Evolutionary conservation across 208 protist genomes (phyloP).

Genomic region (Angomonas ambiguus): DNA sequence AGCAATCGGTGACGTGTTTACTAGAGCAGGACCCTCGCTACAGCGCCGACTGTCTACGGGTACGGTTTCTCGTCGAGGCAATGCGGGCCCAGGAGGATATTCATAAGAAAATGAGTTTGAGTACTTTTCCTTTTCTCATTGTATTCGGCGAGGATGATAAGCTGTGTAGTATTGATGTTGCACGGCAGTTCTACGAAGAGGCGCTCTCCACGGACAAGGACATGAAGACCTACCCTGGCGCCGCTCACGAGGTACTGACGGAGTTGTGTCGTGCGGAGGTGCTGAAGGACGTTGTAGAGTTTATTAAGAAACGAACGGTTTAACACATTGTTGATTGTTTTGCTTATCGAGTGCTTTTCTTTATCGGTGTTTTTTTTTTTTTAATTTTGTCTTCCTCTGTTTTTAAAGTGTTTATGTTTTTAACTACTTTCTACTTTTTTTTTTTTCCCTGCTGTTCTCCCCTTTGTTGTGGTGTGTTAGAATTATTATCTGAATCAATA

Average conservation of each 20-base stretch:
- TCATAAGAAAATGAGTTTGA: constrained; percentile 9
- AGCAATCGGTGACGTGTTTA: constrained; percentile 46
- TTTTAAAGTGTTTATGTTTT: too few species aligned
- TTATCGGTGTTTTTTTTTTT: not conserved
- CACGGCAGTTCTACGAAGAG: constrained; percentile 33
- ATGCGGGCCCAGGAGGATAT: constrained; percentile 34
- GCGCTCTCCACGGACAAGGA: constrained; percentile 47
- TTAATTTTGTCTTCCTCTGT: too few species aligned
- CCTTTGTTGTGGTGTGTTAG: not conserved
- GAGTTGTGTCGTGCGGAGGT: constrained; percentile 49
- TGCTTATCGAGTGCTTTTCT: too few species aligned
- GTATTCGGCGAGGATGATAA: constrained; percentile 52
- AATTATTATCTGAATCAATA: not conserved
- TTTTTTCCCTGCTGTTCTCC: not conserved
- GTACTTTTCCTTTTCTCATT: constrained; percentile 56
- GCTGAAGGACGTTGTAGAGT: constrained; percentile 44
- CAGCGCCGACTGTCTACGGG: constrained; percentile 25
- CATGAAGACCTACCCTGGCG: constrained; percentile 32
- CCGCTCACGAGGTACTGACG: constrained; percentile 61
- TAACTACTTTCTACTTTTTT: not conserved
- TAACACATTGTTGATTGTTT: not conserved
- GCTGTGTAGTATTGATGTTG: constrained; percentile 33
- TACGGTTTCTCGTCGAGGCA: constrained; percentile 48
- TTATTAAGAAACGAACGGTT: constrained; percentile 25
- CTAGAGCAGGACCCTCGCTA: constrained; percentile 60